Percentiles rank a stretch among this genome's conserved stretches.
Evolutionary conservation across 225 moss, liverwort and hornwort genomes (phyloP).

Genomic region (Straminergon stramineum): DNA sequence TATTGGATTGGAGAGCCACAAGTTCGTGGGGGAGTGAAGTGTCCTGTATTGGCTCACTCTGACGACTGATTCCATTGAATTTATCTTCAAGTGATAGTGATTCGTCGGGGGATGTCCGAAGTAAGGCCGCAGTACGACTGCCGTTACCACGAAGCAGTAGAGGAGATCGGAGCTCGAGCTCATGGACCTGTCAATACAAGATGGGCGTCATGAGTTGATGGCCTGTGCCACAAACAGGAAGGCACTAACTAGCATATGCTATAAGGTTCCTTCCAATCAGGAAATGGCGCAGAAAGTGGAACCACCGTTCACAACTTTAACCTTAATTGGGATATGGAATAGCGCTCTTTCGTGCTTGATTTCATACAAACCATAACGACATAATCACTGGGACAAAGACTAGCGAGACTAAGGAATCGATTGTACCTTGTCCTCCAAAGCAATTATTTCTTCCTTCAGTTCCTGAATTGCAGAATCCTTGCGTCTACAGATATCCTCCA

Average conservation of each 20-base stretch:
- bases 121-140: conserved; percentile 4
- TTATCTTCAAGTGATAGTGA: conserved; percentile 35
- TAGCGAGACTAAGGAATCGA: neutral
- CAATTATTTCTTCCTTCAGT: conserved; percentile 45
- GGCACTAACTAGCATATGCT: neutral
- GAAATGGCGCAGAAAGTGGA: neutral
- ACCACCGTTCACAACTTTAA: neutral
- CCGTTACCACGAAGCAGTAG: conserved; percentile 24
- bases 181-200: conserved; percentile 34
- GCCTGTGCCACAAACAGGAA: neutral
- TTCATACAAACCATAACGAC: neutral
- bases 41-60: neutral
- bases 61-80: conserved; percentile 26
- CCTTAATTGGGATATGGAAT: neutral
- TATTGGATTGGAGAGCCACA: conserved; percentile 2
- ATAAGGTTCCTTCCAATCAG: neutral
- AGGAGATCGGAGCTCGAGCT: conserved; percentile 51
- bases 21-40: neutral
- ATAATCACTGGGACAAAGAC: neutral
- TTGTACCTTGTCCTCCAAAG: conserved; percentile 49
- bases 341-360: neutral
- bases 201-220: neutral
- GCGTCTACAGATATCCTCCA: conserved; percentile 54
- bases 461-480: conserved; percentile 57
- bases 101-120: conserved; percentile 13